A percentile compares a stretch with the other conserved stretches of the same genome.
phyloP scores from a whole-genome alignment of 257 asterid genomes.

The Fraxinus quadrangulata region DNA sequence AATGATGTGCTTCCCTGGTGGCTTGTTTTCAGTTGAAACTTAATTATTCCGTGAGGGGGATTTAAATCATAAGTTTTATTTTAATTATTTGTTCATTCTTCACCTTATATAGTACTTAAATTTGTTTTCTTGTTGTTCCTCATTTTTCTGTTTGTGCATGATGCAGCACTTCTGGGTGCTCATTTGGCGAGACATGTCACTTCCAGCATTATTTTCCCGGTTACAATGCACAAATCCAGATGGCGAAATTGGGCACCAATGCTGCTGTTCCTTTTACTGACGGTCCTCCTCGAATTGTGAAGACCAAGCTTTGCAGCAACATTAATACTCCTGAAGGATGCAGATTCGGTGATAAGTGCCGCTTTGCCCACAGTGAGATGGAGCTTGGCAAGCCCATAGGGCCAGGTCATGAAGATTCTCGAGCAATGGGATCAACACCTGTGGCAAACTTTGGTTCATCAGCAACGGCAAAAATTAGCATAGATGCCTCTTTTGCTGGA shows the following conservation, averaged over 20 bases:
- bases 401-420: slow-evolving; percentile 4
- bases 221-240: background rate
- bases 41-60: background rate
- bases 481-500: slow-evolving; percentile 7
- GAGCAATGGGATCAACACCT: background rate
- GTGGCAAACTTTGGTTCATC: slow-evolving; percentile 4
- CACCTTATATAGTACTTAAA: background rate
- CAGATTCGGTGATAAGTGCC: slow-evolving; percentile 10
- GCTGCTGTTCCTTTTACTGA: background rate
- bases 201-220: slow-evolving; percentile 11
- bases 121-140: background rate
- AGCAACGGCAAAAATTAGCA: slow-evolving; percentile 3
- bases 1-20: background rate
- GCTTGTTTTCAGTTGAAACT: background rate
- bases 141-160: background rate
- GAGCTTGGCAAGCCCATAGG: slow-evolving; percentile 2
- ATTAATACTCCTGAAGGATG: slow-evolving; percentile 9
- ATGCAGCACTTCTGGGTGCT: slow-evolving; percentile 8
- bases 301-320: slow-evolving; percentile 4
- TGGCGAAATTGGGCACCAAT: background rate
- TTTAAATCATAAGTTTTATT: background rate
- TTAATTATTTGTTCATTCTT: background rate
- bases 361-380: slow-evolving; percentile 4
- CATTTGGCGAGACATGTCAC: slow-evolving; percentile 6
- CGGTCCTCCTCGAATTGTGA: background rate